These are phyloP conservation scores for Fusarium nanum DNA, from an alignment of 2,329 filamentous ascomycete species.

Conservation along the genomic window DNA sequence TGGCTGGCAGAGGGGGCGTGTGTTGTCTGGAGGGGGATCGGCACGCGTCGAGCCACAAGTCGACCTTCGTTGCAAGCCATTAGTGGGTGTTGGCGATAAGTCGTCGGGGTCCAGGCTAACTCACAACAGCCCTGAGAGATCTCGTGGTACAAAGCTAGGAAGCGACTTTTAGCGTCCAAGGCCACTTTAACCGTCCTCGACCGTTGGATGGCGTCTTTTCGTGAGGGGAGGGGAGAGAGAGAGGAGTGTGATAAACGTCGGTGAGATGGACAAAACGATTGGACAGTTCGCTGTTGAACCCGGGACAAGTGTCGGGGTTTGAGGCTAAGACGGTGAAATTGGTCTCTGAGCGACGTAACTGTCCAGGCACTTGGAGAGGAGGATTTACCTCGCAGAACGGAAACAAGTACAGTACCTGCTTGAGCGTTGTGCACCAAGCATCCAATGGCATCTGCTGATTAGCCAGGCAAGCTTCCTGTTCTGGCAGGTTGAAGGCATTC, in stretches of 20 bases:
- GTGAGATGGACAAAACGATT: slow-evolving; percentile 15
- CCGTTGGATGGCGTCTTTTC: slow-evolving; percentile 7
- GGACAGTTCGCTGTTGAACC: neutral
- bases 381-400: slow-evolving; percentile 12
- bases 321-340: neutral
- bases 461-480: slow-evolving; percentile 40
- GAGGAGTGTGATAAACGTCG: slow-evolving; percentile 24
- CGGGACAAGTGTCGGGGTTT: neutral
- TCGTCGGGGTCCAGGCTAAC: slow-evolving; percentile 4
- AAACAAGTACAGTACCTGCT: slow-evolving; percentile 5
- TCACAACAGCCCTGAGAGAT: slow-evolving; percentile 10
- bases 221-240: neutral
- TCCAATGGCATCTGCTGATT: slow-evolving; percentile 39
- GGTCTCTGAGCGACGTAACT: neutral
- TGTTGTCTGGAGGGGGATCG: slow-evolving; percentile 38
- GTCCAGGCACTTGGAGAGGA: neutral
- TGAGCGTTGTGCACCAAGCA: slow-evolving; percentile 24
- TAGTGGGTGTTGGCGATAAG: slow-evolving; percentile 24
- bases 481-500: slow-evolving; percentile 38
- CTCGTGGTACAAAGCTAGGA: slow-evolving; percentile 24
- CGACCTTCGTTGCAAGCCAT: slow-evolving; percentile 35
- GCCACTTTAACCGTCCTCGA: slow-evolving; percentile 4
- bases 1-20: slow-evolving; percentile 35
- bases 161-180: slow-evolving; percentile 13
- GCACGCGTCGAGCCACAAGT: slow-evolving; percentile 46